Conservation (phyloP, 768 basidiomycete genomes). For the Albatrellus ellisii region DNA sequence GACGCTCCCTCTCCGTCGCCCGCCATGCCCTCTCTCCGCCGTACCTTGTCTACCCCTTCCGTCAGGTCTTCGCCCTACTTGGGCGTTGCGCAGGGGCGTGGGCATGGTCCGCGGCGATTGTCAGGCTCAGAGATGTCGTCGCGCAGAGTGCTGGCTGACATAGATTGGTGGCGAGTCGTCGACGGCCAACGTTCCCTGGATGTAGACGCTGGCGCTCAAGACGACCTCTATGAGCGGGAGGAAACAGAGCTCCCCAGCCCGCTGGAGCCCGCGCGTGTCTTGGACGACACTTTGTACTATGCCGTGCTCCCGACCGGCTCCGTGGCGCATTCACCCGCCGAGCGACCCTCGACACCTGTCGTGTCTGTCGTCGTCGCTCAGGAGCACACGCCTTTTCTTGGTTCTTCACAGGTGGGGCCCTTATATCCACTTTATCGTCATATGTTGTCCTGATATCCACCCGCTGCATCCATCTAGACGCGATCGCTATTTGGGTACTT, state of each 20-base stretch:
- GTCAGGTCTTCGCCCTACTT: slow-evolving; percentile 62
- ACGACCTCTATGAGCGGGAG: slow-evolving; percentile 26
- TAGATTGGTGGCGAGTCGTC: slow-evolving; percentile 78
- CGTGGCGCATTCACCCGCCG: too few species aligned
- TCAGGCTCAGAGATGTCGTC: slow-evolving; percentile 51
- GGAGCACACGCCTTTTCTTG: slow-evolving; percentile 14
- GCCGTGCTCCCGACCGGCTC: not conserved
- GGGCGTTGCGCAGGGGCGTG: slow-evolving; percentile 20
- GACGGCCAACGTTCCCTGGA: slow-evolving; percentile 50
- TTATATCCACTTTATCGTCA: not conserved
- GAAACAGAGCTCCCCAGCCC: slow-evolving; percentile 14
- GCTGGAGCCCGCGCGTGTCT: slow-evolving; percentile 5
- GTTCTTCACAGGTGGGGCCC: not conserved
- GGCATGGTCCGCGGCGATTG: slow-evolving; percentile 37
- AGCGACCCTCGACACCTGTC: slow-evolving; percentile 32
- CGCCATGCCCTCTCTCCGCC: slow-evolving; percentile 68
- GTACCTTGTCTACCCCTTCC: slow-evolving; percentile 54
- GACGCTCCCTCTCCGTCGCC: slow-evolving; percentile 20
- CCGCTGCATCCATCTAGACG: too few species aligned
- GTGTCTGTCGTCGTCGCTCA: not conserved
- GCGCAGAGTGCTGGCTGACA: slow-evolving; percentile 71
- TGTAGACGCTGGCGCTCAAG: slow-evolving; percentile 25
- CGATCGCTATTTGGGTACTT: too few species aligned
- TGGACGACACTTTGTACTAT: slow-evolving; percentile 9
- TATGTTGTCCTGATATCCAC: too few species aligned